These are phyloP conservation scores for Pseudozyma tsukubaensis DNA, from an alignment of 1,284 basidiomycete species.

Conservation along the genomic window DNA sequence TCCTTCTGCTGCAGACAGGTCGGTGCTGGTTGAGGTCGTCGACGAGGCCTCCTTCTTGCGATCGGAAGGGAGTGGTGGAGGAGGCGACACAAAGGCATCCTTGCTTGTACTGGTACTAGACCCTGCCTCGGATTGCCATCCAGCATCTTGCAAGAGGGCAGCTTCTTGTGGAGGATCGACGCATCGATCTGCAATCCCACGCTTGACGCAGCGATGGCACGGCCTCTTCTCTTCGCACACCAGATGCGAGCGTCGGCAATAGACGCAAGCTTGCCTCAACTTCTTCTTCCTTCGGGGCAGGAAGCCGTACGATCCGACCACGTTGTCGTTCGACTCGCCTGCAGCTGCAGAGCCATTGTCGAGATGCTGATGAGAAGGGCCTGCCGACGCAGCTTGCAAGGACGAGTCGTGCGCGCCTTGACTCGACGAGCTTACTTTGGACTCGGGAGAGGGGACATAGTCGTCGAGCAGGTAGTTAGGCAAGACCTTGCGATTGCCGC, in stretches of 20 bases:
- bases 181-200: slow-evolving; percentile 48
- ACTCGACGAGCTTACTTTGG: slow-evolving; percentile 7
- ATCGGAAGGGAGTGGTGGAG: not conserved
- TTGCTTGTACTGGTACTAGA: slow-evolving; percentile 10
- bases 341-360: slow-evolving; percentile 4
- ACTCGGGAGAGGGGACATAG: slow-evolving; percentile 19
- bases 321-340: slow-evolving; percentile 6
- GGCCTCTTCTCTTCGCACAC: slow-evolving; percentile 51
- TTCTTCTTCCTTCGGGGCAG: slow-evolving; percentile 44
- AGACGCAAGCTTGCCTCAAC: slow-evolving; percentile 44
- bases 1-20: not conserved
- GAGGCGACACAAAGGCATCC: slow-evolving; percentile 8
- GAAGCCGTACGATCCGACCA: slow-evolving; percentile 5
- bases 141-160: slow-evolving; percentile 9
- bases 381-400: slow-evolving; percentile 1
- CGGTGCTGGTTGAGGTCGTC: not conserved
- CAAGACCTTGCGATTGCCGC: slow-evolving; percentile 38
- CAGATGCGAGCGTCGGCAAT: slow-evolving; percentile 44
- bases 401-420: not conserved
- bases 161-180: slow-evolving; percentile 32
- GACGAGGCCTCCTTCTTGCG: not conserved
- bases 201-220: slow-evolving; percentile 44
- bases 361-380: slow-evolving; percentile 7
- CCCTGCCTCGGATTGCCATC: slow-evolving; percentile 4
- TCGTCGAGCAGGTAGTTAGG: slow-evolving; percentile 52